phyloP scores from a whole-genome alignment of 768 basidiomycete genomes.

The Mycena belliarum region DNA sequence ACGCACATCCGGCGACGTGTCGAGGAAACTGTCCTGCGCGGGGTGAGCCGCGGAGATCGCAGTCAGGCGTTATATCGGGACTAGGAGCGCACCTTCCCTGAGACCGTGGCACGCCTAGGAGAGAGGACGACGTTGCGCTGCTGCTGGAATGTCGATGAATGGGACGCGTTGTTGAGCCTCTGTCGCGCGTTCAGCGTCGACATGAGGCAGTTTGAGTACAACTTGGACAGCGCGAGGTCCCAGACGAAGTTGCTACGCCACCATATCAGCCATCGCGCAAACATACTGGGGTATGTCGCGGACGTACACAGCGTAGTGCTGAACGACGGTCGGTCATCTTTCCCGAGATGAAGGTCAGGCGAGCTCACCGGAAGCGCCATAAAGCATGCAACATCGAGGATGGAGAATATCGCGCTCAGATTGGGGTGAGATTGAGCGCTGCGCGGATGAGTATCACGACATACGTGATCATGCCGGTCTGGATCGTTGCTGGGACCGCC shows the following conservation, averaged over 20 bases:
- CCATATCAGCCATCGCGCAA: background rate
- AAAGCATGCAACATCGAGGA: constrained; percentile 12
- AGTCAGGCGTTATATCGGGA: too few species aligned
- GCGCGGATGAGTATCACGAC: background rate
- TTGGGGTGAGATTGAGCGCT: background rate
- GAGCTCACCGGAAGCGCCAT: constrained; percentile 15
- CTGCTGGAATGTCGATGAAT: constrained; percentile 25
- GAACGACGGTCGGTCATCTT: background rate
- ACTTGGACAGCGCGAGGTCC: constrained; percentile 48
- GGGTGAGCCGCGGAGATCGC: too few species aligned
- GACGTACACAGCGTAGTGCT: constrained; percentile 47
- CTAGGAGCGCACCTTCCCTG: too few species aligned
- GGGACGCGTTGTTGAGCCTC: constrained; percentile 29
- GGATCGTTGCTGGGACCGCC: constrained; percentile 13
- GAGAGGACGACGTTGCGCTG: constrained; percentile 22
- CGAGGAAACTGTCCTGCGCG: too few species aligned
- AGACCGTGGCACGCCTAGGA: background rate
- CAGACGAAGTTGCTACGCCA: constrained; percentile 44
- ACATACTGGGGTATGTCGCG: background rate
- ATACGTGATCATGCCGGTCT: constrained; percentile 22
- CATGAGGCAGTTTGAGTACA: constrained; percentile 50
- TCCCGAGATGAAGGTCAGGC: background rate
- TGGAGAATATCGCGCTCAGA: constrained; percentile 6
- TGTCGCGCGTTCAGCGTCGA: constrained; percentile 50
- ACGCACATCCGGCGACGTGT: too few species aligned